Percentiles rank a stretch among this genome's conserved stretches.
phyloP scores from a whole-genome alignment of 345 rosid species.

The Eucalyptus dawsonii region DNA sequence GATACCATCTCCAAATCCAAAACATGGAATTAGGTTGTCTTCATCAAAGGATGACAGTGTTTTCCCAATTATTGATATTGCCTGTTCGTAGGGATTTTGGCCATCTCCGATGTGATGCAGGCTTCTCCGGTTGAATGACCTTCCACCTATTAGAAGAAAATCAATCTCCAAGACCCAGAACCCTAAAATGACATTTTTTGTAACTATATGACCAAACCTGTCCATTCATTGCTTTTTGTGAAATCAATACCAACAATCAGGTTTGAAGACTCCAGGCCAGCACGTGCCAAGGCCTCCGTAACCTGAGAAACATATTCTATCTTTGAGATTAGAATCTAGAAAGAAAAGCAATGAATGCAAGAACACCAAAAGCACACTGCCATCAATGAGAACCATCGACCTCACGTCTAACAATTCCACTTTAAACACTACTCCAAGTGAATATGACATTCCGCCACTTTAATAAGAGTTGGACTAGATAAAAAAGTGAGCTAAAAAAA shows the following conservation, averaged over 20 bases:
- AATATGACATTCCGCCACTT: not conserved
- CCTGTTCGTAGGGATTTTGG: not conserved
- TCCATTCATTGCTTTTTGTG: conserved; percentile 86
- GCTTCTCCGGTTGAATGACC: not conserved
- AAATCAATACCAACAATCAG: conserved; percentile 79
- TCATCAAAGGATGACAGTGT: conserved; percentile 31
- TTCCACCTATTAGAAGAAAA: not conserved
- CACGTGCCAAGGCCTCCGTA: conserved; percentile 43
- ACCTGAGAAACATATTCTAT: conserved; percentile 18
- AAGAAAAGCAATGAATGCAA: not conserved
- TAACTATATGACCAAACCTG: conserved; percentile 22
- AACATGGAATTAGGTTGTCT: conserved; percentile 39
- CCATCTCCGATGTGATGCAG: not conserved
- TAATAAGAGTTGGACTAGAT: not conserved
- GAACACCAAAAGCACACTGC: not conserved
- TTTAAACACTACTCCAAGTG: not conserved
- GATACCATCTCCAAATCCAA: conserved; percentile 43
- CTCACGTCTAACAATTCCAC: not conserved
- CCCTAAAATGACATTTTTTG: not conserved
- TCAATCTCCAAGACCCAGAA: not conserved
- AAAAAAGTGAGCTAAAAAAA: not conserved
- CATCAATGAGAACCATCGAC: not conserved
- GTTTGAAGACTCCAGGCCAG: conserved; percentile 73
- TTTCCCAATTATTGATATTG: not conserved
- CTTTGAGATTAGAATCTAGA: not conserved